Percentiles rank a stretch among this genome's conserved stretches.
These are phyloP conservation scores for Platismatia glauca DNA, from an alignment of 495 filamentous ascomycete genomes.

Conservation along the genomic window DNA sequence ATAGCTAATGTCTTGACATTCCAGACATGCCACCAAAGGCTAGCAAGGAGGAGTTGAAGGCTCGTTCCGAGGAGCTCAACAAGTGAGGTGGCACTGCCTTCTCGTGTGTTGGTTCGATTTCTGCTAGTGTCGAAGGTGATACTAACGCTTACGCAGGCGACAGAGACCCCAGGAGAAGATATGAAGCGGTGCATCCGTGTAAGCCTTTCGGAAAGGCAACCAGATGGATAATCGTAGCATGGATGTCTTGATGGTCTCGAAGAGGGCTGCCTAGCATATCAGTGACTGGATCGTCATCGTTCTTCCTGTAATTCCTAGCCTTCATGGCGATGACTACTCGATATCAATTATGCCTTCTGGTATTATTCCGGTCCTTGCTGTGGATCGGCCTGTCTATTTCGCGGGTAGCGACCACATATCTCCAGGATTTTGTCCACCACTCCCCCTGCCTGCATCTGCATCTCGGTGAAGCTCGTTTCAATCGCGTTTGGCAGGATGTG, in stretches of 20 bases:
- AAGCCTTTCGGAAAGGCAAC: neutral
- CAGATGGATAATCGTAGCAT: neutral
- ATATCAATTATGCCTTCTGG: neutral
- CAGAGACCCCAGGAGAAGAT: neutral
- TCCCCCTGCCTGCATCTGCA: conserved; percentile 14
- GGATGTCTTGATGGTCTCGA: neutral
- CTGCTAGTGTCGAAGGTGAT: neutral
- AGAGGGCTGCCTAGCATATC: neutral
- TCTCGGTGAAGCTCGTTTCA: conserved; percentile 8
- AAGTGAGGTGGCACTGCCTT: conserved; percentile 33
- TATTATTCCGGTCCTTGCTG: neutral
- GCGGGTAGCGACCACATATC: conserved; percentile 6
- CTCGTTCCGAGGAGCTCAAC: conserved; percentile 56
- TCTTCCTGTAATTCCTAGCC: neutral
- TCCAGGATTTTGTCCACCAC: conserved; percentile 9
- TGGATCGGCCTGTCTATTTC: neutral
- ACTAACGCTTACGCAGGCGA: conserved; percentile 7
- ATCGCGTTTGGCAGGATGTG: neutral
- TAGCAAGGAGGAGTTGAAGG: conserved; percentile 58
- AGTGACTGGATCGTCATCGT: neutral
- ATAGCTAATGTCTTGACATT: neutral
- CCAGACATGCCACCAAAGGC: conserved; percentile 47
- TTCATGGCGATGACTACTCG: neutral
- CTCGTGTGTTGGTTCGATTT: neutral
- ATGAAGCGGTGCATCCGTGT: neutral